Base-by-base conservation (phyloP, 306 rosid genomes). In the Ormosia emarginata region DNA sequence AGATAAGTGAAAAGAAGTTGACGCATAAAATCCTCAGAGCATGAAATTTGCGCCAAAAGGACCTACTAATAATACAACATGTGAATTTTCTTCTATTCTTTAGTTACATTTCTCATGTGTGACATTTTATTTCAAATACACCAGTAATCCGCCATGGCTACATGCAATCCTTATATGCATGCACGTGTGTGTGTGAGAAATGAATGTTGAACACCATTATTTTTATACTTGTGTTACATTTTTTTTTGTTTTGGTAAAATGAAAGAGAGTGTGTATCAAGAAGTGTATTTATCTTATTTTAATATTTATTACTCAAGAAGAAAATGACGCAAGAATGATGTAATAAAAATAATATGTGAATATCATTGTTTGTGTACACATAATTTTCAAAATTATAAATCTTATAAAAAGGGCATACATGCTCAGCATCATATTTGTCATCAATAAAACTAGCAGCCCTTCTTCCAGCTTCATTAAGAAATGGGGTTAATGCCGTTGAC, bases 401-500 rank as follows among this genome's bases (percentile, higher is more conserved):
- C 24, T 49, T 63, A 72, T 8, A 8, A 24, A 4, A 17, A 50
- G 67, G 40, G 56, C 97, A 75, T 87, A 93, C 98, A 83, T 86
- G 86, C 29, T 83, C 92, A 43, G 65, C 39, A 68, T 87, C 84
- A 76, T 40, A 89, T 36, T 84, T 93, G 3, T 84, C 85, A 63
- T 88, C 95, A 79, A 96, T 79, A 58, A 86, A 90, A 64, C 79
- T 90, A 67, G 92, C 93, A 75, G 97, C 98, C 82, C 88, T 91
- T 80, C 92, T 87, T 91, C 99, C 99, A 91, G 97, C 97, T 79
- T 96, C 97, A 74, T 93, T 96, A 71, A 96, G 99, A 81, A 90
- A 86, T 7, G 98, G 99, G 49, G 99, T 93, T 73, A 96, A 85
- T 69, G 98, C 98, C 99, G 93, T 93, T 75, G 98, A 96, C 83